Evolutionary conservation across 306 rosid genomes (phyloP), one percentile per base, ranked within the genome.

Genomic region (Trichosanthes cucumerina): DNA sequence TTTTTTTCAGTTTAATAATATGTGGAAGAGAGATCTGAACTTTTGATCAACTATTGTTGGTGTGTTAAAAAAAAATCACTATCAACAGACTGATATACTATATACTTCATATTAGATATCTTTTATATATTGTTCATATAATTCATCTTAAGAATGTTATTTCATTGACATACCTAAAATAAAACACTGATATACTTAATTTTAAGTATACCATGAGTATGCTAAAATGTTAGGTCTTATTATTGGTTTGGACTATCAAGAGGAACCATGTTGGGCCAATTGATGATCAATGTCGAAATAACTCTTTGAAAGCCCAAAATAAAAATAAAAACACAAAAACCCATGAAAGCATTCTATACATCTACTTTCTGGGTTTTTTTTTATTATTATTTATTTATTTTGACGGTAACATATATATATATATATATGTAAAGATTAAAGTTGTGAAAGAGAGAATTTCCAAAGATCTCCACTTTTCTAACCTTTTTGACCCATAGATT

Each of bases 401-500:
- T 59, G 12, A 26, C 66, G 38, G 66, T 59, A 59, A 33, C 19
- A 28, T 18, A 6, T 19, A 34, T 18, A 8, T 36, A 34, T 18
- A 2, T 36, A 18, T 15, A 16, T 21, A 21, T 56, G 5, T 56
- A 18, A 16, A 36, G 4, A 65, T 33, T 38, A 65, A 65, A 36
- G 49, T 19, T 16, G 49, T 39, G 52, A 10, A n/a, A 68, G 4
- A 41, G 28, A 38, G 16, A 36, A 65, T 65, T 68, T 68, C 19
- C 41, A 39, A 39, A 68, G 53, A 9, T 68, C 75, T 38, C 10
- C 46, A 68, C 75, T 68, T 68, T 39, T 38, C 43, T 39, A 18
- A 66, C 50, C 74, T 66, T 66, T 66, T 66, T 66, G 74, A 66
- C 74, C 74, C 44, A 19, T n/a, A 36, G 7, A 34, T 34, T 65